These are phyloP conservation scores for Triticum dicoccoides DNA, from an alignment of 176 grass and related monocot genomes.

Conservation along the genomic window DNA sequence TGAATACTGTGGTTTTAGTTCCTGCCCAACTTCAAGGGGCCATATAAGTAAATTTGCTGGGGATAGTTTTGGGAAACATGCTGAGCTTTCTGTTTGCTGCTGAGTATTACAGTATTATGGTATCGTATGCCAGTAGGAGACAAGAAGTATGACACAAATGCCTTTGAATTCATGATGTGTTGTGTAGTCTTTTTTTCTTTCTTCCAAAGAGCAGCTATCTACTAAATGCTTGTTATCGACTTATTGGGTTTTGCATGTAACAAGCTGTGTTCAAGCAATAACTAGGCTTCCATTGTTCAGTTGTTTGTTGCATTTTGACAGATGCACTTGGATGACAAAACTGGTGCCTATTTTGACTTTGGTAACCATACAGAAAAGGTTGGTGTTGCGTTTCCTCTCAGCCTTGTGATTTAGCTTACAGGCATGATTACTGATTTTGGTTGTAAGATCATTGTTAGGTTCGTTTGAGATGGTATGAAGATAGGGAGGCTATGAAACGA, in stretches of 20 bases:
- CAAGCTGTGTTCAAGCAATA: neutral
- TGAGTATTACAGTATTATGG: neutral
- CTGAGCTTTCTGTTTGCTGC: neutral
- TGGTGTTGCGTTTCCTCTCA: slow-evolving; percentile 11
- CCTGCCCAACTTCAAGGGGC: neutral
- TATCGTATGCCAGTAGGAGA: slow-evolving; percentile 2
- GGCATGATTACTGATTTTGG: slow-evolving; percentile 14
- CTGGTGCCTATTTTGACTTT: slow-evolving; percentile 87
- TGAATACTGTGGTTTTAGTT: neutral
- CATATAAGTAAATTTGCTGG: neutral
- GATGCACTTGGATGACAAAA: slow-evolving; percentile 85
- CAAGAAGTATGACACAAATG: neutral
- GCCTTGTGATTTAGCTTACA: slow-evolving; percentile 19
- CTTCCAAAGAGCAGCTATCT: neutral
- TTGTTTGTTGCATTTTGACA: slow-evolving; percentile 35
- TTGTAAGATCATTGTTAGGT: slow-evolving; percentile 38
- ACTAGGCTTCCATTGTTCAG: neutral
- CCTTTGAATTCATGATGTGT: neutral
- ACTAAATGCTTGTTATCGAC: neutral
- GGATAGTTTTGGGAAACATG: neutral
- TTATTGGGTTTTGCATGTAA: neutral
- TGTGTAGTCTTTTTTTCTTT: neutral
- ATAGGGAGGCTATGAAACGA: slow-evolving; percentile 48
- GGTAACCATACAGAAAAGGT: slow-evolving; percentile 98
- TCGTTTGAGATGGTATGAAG: slow-evolving; percentile 83